Evolutionary conservation across 2,329 filamentous ascomycete genomes (phyloP).

Genomic region (Taxawa tesnikishii): DNA sequence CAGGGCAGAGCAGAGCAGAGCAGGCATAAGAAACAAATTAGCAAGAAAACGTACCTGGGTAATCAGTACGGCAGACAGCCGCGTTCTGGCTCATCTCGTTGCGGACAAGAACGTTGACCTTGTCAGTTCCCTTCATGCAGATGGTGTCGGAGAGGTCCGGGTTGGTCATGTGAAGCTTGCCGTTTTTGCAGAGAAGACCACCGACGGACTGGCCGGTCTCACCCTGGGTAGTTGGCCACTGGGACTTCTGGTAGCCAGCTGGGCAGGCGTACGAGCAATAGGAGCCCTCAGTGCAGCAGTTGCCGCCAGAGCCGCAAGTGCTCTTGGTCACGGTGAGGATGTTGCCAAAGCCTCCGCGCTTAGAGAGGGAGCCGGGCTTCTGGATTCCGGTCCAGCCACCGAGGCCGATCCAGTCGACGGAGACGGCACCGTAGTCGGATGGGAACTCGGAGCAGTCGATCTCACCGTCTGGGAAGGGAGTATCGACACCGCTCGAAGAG

Average conservation of each 20-base stretch:
- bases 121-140: slow-evolving; percentile 60
- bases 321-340: slow-evolving; percentile 57
- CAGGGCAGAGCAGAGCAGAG: not conserved
- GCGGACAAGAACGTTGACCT: slow-evolving; percentile 51
- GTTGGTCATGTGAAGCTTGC: slow-evolving; percentile 70
- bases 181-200: slow-evolving; percentile 69
- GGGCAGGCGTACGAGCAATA: slow-evolving; percentile 94
- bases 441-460: slow-evolving; percentile 65
- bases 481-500: slow-evolving; percentile 43
- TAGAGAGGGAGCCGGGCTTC: slow-evolving; percentile 15
- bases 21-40: too few relatives aligned
- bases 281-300: slow-evolving; percentile 46
- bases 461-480: slow-evolving; percentile 63
- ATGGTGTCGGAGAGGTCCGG: slow-evolving; percentile 50
- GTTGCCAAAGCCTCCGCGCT: slow-evolving; percentile 26
- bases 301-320: slow-evolving; percentile 39
- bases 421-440: slow-evolving; percentile 64
- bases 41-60: slow-evolving; percentile 52
- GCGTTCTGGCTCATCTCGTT: slow-evolving; percentile 60
- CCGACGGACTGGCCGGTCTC: slow-evolving; percentile 72
- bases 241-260: slow-evolving; percentile 81
- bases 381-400: slow-evolving; percentile 76
- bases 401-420: slow-evolving; percentile 55
- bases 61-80: slow-evolving; percentile 86
- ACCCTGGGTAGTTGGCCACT: slow-evolving; percentile 76